A percentile compares a stretch with the other conserved stretches of the same genome.
These are phyloP conservation scores for Neostapfia colusana DNA, from an alignment of 176 grass and related monocot genomes.

Conservation along the genomic window DNA sequence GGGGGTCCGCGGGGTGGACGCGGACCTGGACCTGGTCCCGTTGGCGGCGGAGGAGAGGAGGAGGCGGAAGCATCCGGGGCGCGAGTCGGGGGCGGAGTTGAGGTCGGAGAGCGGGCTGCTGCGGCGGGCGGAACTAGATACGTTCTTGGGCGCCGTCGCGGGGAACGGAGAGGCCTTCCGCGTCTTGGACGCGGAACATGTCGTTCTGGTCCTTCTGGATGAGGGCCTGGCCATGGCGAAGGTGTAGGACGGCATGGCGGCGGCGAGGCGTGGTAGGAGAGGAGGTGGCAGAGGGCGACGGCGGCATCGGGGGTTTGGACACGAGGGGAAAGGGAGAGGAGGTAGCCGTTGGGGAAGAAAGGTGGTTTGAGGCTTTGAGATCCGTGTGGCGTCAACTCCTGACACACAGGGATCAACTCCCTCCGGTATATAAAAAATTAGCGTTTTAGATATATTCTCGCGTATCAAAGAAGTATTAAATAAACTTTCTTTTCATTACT, in stretches of 20 bases:
- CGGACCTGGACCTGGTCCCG: slow-evolving; percentile 19
- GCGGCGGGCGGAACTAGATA: slow-evolving; percentile 1
- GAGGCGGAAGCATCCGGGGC: slow-evolving; percentile 57
- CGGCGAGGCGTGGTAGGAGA: not conserved
- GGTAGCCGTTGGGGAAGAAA: slow-evolving; percentile 49
- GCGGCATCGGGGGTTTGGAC: slow-evolving; percentile 8
- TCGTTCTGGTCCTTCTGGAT: not conserved
- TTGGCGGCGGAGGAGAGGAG: slow-evolving; percentile 44
- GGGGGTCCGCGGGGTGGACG: slow-evolving; percentile 34
- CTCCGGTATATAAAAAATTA: too few species aligned
- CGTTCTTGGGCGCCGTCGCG: slow-evolving; percentile 40
- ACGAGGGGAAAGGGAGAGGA: not conserved
- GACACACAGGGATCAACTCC: too few species aligned
- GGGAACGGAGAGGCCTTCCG: slow-evolving; percentile 31
- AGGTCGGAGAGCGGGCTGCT: slow-evolving; percentile 65
- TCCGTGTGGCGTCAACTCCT: slow-evolving; percentile 7
- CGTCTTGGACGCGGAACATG: slow-evolving; percentile 22
- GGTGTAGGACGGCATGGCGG: slow-evolving; percentile 18
- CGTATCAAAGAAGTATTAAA: too few species aligned
- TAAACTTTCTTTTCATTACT: too few species aligned
- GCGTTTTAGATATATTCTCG: too few species aligned
- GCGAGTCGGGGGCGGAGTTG: slow-evolving; percentile 48
- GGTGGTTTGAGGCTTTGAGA: slow-evolving; percentile 22
- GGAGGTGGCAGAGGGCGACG: not conserved
- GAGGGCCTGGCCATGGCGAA: slow-evolving; percentile 18